Percentiles rank a stretch among this genome's conserved stretches.
phyloP scores from a whole-genome alignment of 2,329 filamentous ascomycete genomes.

The Stromatinia cepivora region DNA sequence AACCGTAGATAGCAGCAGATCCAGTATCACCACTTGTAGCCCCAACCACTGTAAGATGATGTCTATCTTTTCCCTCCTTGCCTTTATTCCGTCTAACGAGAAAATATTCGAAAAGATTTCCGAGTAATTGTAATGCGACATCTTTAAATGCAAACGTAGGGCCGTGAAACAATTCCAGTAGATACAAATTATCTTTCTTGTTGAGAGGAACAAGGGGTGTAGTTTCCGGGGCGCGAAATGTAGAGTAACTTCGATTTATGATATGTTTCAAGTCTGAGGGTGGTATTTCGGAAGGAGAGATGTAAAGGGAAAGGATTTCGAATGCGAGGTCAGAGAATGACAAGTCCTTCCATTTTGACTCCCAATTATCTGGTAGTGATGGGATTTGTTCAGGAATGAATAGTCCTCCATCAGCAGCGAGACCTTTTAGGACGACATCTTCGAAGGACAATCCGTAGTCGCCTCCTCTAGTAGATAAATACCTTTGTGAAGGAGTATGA shows the following conservation, averaged over 20 bases:
- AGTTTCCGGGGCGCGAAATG: conserved; percentile 77
- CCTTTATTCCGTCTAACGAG: conserved; percentile 70
- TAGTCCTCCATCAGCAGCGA: conserved; percentile 82
- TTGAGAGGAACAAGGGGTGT: conserved; percentile 80
- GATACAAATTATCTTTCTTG: conserved; percentile 68
- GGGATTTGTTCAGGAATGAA: conserved; percentile 87
- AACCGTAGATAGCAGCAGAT: conserved; percentile 92
- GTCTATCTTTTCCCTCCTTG: conserved; percentile 60
- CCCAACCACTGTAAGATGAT: conserved; percentile 83
- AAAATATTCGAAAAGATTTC: conserved; percentile 95
- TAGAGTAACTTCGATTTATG: conserved; percentile 81
- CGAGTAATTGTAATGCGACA: conserved; percentile 87
- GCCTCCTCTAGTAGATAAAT: conserved; percentile 62
- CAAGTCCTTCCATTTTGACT: conserved; percentile 71
- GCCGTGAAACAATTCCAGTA: conserved; percentile 94
- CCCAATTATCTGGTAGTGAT: conserved; percentile 60
- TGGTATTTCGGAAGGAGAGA: conserved; percentile 81
- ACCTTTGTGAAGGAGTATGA: conserved; percentile 56
- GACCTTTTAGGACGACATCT: conserved; percentile 84
- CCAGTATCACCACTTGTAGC: conserved; percentile 89
- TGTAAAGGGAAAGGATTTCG: conserved; percentile 83
- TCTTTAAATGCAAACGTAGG: conserved; percentile 97
- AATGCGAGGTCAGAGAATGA: conserved; percentile 81
- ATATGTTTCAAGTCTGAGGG: conserved; percentile 76
- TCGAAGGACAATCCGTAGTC: conserved; percentile 80